Evolutionary conservation across 2,329 filamentous ascomycete genomes (phyloP).

Genomic region (Trichoderma harzianum): DNA sequence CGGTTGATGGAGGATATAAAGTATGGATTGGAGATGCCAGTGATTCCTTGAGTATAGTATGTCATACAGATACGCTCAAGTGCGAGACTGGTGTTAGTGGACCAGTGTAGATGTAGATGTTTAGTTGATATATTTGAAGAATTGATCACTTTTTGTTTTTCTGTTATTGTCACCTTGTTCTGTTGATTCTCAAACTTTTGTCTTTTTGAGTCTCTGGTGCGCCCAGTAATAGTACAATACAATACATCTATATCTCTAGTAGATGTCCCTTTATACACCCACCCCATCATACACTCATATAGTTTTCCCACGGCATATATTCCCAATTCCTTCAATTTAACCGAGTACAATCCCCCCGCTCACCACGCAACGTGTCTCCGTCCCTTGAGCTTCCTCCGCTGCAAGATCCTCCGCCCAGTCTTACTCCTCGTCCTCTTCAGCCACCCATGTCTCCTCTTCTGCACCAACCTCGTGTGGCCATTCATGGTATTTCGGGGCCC

Average conservation of each 20-base stretch:
- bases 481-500: conserved; percentile 58
- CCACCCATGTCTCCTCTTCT: conserved; percentile 59
- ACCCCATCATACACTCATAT: background rate
- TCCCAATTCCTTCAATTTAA: background rate
- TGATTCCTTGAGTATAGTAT: conserved; percentile 33
- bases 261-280: background rate
- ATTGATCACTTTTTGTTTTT: background rate
- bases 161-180: background rate
- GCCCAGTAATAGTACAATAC: conserved; percentile 14
- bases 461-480: conserved; percentile 50
- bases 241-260: background rate
- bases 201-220: background rate
- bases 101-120: conserved; percentile 15
- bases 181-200: background rate
- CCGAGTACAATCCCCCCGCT: background rate
- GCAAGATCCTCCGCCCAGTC: conserved; percentile 51
- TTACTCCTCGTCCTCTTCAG: conserved; percentile 48
- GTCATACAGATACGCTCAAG: conserved; percentile 28
- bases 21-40: conserved; percentile 41
- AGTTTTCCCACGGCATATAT: background rate
- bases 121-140: background rate
- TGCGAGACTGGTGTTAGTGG: conserved; percentile 28
- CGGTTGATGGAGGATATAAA: conserved; percentile 35
- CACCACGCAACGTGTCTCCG: conserved; percentile 41
- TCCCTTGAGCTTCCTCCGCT: conserved; percentile 52